These are phyloP conservation scores for Alternaria gansuensis DNA, from an alignment of 2,329 filamentous ascomycete species.

Conservation along the genomic window DNA sequence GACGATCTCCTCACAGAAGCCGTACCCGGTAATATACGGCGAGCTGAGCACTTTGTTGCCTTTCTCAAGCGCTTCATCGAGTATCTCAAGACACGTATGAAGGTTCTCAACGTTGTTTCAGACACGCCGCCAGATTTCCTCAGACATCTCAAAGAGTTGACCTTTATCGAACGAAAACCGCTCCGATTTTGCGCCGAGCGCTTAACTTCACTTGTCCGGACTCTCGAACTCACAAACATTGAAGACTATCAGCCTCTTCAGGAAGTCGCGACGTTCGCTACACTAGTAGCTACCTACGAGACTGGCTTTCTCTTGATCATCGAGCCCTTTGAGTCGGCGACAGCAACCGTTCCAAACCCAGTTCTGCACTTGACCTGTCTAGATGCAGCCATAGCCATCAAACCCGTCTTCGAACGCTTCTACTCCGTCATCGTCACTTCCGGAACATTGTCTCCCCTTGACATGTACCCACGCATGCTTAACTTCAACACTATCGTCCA, in stretches of 20 bases:
- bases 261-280: slow-evolving; percentile 97
- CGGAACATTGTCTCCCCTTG: slow-evolving; percentile 92
- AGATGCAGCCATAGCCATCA: slow-evolving; percentile 97
- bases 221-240: slow-evolving; percentile 94
- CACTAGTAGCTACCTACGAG: slow-evolving; percentile 94
- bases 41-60: slow-evolving; percentile 94
- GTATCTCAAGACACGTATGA: slow-evolving; percentile 98
- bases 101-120: slow-evolving; percentile 95
- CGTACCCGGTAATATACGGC: slow-evolving; percentile 92
- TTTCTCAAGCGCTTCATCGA: slow-evolving; percentile 98
- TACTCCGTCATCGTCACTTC: slow-evolving; percentile 98
- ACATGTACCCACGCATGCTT: slow-evolving; percentile 99
- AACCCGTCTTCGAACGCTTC: slow-evolving; percentile 96
- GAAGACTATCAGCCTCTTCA: slow-evolving; percentile 97
- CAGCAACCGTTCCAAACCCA: slow-evolving; percentile 93
- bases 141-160: slow-evolving; percentile 90
- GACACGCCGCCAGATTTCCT: slow-evolving; percentile 96
- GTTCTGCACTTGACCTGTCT: slow-evolving; percentile 97
- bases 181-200: slow-evolving; percentile 94
- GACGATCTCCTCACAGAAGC: slow-evolving; percentile 95
- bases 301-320: slow-evolving; percentile 94
- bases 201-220: slow-evolving; percentile 91
- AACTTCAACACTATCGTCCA: slow-evolving; percentile 91
- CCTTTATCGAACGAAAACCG: slow-evolving; percentile 97
- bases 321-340: slow-evolving; percentile 96